Conservation (phyloP, 2,329 filamentous ascomycete genomes). For the Fragosphaeria purpurea region DNA sequence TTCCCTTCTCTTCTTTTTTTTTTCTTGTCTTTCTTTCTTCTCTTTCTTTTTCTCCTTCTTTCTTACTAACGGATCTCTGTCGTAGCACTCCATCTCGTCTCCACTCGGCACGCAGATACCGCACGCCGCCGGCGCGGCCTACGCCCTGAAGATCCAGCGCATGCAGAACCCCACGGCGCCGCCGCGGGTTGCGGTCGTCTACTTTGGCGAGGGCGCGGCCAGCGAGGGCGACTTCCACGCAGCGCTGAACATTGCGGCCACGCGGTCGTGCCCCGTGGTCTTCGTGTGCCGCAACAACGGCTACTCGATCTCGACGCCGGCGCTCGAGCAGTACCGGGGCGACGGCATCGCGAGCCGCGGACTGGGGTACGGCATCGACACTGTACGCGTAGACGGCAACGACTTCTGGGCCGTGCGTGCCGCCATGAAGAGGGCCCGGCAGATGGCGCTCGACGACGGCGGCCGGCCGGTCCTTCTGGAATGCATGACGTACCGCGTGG, state of each 20-base stretch:
- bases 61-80: neutral
- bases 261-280: slow-evolving; percentile 62
- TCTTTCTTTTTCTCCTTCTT: neutral
- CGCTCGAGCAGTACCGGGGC: slow-evolving; percentile 70
- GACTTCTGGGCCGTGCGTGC: slow-evolving; percentile 70
- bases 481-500: slow-evolving; percentile 96
- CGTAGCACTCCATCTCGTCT: slow-evolving; percentile 64
- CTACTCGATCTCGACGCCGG: slow-evolving; percentile 71
- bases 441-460: slow-evolving; percentile 69
- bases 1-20: neutral
- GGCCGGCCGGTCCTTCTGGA: slow-evolving; percentile 80
- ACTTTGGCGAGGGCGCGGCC: slow-evolving; percentile 74
- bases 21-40: neutral
- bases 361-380: slow-evolving; percentile 74
- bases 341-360: slow-evolving; percentile 72
- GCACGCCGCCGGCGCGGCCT: slow-evolving; percentile 67
- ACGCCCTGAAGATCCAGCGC: slow-evolving; percentile 66
- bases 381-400: slow-evolving; percentile 72
- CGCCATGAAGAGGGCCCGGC: slow-evolving; percentile 59
- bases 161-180: slow-evolving; percentile 51
- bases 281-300: slow-evolving; percentile 80
- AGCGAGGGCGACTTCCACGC: slow-evolving; percentile 78
- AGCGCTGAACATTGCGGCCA: slow-evolving; percentile 71
- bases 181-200: slow-evolving; percentile 58
- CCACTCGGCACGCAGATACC: slow-evolving; percentile 72